These are phyloP conservation scores for Metarhizium brunneum DNA, from an alignment of 2,329 filamentous ascomycete species.

Conservation along the genomic window DNA sequence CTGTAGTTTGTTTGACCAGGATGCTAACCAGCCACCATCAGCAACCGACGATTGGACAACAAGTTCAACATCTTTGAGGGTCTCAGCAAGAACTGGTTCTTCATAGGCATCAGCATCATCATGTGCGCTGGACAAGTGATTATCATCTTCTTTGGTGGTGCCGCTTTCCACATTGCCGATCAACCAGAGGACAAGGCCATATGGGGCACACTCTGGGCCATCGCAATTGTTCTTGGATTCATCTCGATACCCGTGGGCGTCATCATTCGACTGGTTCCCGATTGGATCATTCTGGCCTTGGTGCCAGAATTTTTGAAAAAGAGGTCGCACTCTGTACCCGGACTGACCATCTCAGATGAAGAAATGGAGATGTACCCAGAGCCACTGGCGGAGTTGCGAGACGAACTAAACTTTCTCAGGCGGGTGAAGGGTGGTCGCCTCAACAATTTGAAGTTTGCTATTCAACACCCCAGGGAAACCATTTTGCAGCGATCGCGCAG, in stretches of 20 bases:
- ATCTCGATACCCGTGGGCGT: constrained; percentile 81
- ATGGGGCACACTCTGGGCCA: constrained; percentile 60
- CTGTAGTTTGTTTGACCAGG: neutral
- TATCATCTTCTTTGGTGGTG: constrained; percentile 80
- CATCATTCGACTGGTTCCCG: constrained; percentile 73
- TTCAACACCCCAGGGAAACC: constrained; percentile 65
- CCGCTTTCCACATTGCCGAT: constrained; percentile 63
- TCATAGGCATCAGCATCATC: constrained; percentile 72
- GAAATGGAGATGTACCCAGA: constrained; percentile 62
- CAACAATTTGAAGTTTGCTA: constrained; percentile 71
- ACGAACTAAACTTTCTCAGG: constrained; percentile 74
- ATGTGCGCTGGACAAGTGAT: constrained; percentile 86
- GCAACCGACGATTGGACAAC: constrained; percentile 88
- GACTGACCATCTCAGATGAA: constrained; percentile 54
- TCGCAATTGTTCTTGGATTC: constrained; percentile 73
- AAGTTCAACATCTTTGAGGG: constrained; percentile 93
- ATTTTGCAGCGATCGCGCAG: constrained; percentile 54
- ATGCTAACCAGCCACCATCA: constrained; percentile 19
- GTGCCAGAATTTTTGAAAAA: constrained; percentile 45
- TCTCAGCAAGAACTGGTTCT: constrained; percentile 77
- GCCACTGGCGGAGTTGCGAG: constrained; percentile 63
- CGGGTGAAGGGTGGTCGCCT: constrained; percentile 73
- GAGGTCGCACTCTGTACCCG: constrained; percentile 36
- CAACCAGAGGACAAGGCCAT: constrained; percentile 42
- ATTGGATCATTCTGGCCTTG: constrained; percentile 49